Evolutionary conservation across 2,329 filamentous ascomycete species (phyloP), one percentile per base, ranked within the genome.

Genomic region (Fusarium armeniacum): DNA sequence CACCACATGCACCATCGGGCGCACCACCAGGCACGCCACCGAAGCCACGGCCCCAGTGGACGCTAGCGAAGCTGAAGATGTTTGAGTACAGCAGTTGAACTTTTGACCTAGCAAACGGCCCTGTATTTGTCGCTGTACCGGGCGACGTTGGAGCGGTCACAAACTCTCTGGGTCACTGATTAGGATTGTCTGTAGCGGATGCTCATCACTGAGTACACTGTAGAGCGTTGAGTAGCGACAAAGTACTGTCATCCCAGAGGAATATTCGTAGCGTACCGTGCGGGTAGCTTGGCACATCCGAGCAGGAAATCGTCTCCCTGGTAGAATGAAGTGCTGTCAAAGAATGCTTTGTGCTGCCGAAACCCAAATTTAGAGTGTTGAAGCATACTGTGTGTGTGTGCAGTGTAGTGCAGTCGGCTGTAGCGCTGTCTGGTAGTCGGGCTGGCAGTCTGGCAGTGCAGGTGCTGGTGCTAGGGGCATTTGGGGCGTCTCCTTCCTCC

Each of bases 21-120:
- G 62, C 53, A 73, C 69, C 69, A 71, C 52, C 66, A 74, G 70
- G 59, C 69, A 67, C 71, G 73, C 73, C 64, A 74, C 70, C 65
- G 73, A 62, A 69, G 71, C 73, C 71, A 75, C 72, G 62, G 61
- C 56, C 68, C 70, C 72, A 73, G 67, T 69, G 60, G 56, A 67
- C 64, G 63, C 71, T 75, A 75, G 65, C 58, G 56, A 63, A 62
- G 68, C 60, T 62, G 53, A 66, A 50, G 54, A 65, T 44, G 32
- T 35, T 35, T 35, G 32, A 35, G 15, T 35, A 71, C 64, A 38
- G 51, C 5, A 28, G 30, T 50, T 24, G 33, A 53, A 70, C 67
- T 40, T 49, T 40, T 35, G n/a, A n/a, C 8, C 11, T 18, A 59
- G 53, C 26, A 30, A 20, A 41, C n/a, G 24, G 44, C 30, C 47